Conservation (phyloP, 805 yeast species). For the Cyberlindnera maritima region DNA sequence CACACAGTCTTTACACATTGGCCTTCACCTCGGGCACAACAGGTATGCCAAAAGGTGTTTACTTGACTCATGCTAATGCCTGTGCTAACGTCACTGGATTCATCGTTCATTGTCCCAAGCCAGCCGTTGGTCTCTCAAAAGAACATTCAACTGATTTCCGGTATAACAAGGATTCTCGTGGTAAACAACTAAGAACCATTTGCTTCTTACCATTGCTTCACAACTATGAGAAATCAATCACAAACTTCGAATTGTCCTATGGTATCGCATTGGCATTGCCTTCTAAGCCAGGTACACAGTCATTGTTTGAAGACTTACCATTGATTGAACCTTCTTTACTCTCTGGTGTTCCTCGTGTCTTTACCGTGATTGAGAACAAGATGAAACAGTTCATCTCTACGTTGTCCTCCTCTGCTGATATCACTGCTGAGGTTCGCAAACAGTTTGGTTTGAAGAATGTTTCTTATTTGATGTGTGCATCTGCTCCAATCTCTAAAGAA, state of each 20-base stretch:
- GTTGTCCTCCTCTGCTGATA: conserved; percentile 3
- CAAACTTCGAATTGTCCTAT: conserved; percentile 36
- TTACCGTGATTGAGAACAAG: conserved; percentile 43
- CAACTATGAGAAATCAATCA: conserved; percentile 50
- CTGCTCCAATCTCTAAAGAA: conserved; percentile 59
- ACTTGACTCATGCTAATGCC: conserved; percentile 56
- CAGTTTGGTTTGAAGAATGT: conserved; percentile 39
- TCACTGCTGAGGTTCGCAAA: conserved; percentile 25
- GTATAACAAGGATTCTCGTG: conserved; percentile 19
- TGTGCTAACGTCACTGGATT: conserved; percentile 35
- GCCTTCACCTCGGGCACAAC: conserved; percentile 67
- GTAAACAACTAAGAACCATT: conserved; percentile 24
- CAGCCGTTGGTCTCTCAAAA: conserved; percentile 22
- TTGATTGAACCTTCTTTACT: conserved; percentile 44
- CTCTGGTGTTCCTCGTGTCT: conserved; percentile 55
- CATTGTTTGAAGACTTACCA: conserved; percentile 49
- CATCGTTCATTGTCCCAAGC: conserved; percentile 28
- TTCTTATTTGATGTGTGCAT: conserved; percentile 39
- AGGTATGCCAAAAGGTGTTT: conserved; percentile 62
- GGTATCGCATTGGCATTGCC: conserved; percentile 50
- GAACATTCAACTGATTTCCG: conserved; percentile 12
- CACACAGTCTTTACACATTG: conserved; percentile 45
- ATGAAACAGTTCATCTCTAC: conserved; percentile 18
- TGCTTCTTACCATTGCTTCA: conserved; percentile 56
- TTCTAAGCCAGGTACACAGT: conserved; percentile 37